Percentiles rank a stretch among this genome's conserved stretches.
Evolutionary conservation across 148 eudicot genomes (phyloP).

Genomic region (Chenopodium berlandieri): DNA sequence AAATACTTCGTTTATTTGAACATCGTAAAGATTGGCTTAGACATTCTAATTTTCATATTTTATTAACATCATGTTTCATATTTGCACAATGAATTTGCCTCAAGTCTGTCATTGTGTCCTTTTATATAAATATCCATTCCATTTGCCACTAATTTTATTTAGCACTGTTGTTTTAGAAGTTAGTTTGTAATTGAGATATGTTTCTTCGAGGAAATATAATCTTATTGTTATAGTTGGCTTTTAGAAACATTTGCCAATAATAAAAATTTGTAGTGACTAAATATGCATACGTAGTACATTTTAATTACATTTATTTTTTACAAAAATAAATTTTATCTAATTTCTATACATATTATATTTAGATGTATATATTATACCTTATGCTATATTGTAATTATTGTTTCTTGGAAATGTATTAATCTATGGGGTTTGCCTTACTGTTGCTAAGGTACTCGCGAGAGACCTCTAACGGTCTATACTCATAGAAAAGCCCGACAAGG

Average conservation of each 20-base stretch:
- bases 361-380: no score
- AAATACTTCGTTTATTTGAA: neutral
- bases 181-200: neutral
- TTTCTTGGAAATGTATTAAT: neutral
- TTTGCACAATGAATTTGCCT: neutral
- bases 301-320: no score
- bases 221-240: no score
- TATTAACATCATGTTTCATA: no score
- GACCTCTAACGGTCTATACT: slow-evolving; percentile 17
- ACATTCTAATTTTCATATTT: neutral
- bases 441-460: slow-evolving; percentile 25
- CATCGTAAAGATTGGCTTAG: neutral
- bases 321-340: no score
- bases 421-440: slow-evolving; percentile 3
- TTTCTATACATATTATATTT: no score
- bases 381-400: neutral
- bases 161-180: neutral
- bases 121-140: neutral
- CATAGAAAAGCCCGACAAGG: slow-evolving; percentile 16
- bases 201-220: no score
- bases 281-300: neutral
- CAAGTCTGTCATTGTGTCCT: neutral
- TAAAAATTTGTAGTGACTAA: neutral
- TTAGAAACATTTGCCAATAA: no score
- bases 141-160: neutral